Evolutionary conservation across 2,329 filamentous ascomycete species (phyloP), one percentile per base, ranked within the genome.

Genomic region (Remersonia thermophila): DNA sequence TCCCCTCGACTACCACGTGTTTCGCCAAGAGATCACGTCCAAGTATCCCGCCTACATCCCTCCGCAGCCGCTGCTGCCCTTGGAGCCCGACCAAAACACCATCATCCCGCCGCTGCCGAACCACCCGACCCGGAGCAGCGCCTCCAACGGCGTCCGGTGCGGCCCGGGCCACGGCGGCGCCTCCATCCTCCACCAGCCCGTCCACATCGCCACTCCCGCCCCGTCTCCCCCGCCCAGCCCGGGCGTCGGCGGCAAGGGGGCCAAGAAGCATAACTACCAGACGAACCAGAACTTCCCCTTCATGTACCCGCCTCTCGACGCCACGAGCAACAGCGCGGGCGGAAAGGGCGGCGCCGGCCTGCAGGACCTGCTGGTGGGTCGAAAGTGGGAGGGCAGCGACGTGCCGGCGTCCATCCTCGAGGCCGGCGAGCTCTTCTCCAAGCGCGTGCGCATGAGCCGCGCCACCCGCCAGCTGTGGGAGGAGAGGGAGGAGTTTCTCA

Each of bases 281-380:
- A 98, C 91, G 0, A 98, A 98, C 53, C 91, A 98, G 51, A 91
- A 95, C 54, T 96, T 98, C 46, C 91, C 91, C 0, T 96, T 98
- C 53, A 77, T 98, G 62, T 98, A 98, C 49, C 91, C 91, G 2
- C 91, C 91, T 1, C 65, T 95, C 13, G 89, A 95, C 57, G 80
- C 79, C 43, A 80, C 77, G 16, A 94, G 86, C 59, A 94, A 93
- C 53, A 83, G 80, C 48, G 78, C 89, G 27, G 89, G 91, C 34
- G 89, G 89, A 1, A 95, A 93, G 54, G 87, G 87, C 10, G 73
- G 71, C 14, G 83, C 86, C 5, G 82, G 83, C 29, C 60, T 87
- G 30, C 84, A 94, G 54, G 82, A 89, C 47, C 59, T 73, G 13
- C 65, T 93, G 15, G 84, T 93, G 3, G 84, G 84, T 11, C 75